These are phyloP conservation scores for Balansia obtecta DNA, from an alignment of 2,329 filamentous ascomycete species.

Conservation along the genomic window DNA sequence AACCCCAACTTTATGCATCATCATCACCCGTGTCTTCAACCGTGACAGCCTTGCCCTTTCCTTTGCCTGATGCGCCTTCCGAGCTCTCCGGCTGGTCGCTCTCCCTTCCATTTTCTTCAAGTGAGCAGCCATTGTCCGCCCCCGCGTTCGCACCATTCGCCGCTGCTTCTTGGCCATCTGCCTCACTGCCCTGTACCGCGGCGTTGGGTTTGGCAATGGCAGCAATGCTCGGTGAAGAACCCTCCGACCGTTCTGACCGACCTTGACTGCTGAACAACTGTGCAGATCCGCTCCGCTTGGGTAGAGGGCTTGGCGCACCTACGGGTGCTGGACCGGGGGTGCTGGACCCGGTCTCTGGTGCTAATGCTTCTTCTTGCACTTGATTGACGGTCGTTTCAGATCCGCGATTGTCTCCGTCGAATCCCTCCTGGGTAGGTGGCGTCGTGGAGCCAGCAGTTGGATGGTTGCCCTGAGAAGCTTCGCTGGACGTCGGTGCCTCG, in stretches of 20 bases:
- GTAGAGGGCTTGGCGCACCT: slow-evolving; percentile 35
- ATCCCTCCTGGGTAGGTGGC: background rate
- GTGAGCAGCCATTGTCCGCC: background rate
- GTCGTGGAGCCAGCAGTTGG: background rate
- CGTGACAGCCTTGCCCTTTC: slow-evolving; percentile 32
- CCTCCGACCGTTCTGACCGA: slow-evolving; percentile 14
- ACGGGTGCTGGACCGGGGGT: slow-evolving; percentile 19
- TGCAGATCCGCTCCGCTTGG: slow-evolving; percentile 38
- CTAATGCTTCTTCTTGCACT: background rate
- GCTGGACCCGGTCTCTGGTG: background rate
- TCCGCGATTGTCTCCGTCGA: background rate
- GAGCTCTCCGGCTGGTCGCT: background rate
- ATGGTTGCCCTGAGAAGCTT: slow-evolving; percentile 8
- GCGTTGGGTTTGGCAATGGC: background rate
- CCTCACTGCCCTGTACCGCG: background rate
- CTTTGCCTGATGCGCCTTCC: slow-evolving; percentile 17
- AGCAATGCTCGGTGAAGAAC: slow-evolving; percentile 3
- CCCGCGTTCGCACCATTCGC: background rate
- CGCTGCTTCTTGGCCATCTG: background rate
- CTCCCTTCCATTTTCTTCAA: background rate
- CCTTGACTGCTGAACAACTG: slow-evolving; percentile 31
- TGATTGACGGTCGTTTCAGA: background rate
- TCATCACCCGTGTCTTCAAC: slow-evolving; percentile 33
- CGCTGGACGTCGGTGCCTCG: slow-evolving; percentile 7
- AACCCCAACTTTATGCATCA: slow-evolving; percentile 15